These are phyloP conservation scores for Candida bentonensis DNA, from an alignment of 805 yeast genomes.

Conservation along the genomic window DNA sequence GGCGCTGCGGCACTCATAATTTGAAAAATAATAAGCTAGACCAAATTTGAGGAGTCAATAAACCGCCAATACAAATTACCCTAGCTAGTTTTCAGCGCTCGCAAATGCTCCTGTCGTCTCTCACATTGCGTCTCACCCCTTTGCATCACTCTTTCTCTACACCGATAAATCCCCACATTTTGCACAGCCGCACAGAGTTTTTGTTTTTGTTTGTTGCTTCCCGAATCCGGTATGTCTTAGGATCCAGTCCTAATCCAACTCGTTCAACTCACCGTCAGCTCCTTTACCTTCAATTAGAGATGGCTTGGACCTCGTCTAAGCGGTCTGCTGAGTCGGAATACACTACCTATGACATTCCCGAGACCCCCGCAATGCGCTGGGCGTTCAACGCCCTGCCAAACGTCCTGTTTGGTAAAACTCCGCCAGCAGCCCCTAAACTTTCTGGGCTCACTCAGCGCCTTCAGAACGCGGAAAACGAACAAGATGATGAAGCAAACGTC, in stretches of 20 bases:
- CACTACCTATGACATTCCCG: background rate
- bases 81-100: too few relatives aligned
- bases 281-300: too few relatives aligned
- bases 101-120: too few relatives aligned
- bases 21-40: too few relatives aligned
- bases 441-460: background rate
- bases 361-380: background rate
- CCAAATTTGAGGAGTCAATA: too few relatives aligned
- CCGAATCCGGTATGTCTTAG: background rate
- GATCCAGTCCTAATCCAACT: background rate
- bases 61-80: too few relatives aligned
- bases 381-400: background rate
- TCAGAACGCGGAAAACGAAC: background rate
- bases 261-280: background rate
- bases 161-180: too few relatives aligned
- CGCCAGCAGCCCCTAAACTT: background rate
- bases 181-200: too few relatives aligned
- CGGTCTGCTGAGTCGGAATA: background rate
- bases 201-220: background rate
- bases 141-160: too few relatives aligned
- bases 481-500: background rate
- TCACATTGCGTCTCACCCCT: too few relatives aligned
- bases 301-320: background rate
- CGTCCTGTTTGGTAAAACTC: background rate
- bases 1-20: too few relatives aligned